Conservation (phyloP, 2,329 filamentous ascomycete genomes). For the Claviceps sorghi region DNA sequence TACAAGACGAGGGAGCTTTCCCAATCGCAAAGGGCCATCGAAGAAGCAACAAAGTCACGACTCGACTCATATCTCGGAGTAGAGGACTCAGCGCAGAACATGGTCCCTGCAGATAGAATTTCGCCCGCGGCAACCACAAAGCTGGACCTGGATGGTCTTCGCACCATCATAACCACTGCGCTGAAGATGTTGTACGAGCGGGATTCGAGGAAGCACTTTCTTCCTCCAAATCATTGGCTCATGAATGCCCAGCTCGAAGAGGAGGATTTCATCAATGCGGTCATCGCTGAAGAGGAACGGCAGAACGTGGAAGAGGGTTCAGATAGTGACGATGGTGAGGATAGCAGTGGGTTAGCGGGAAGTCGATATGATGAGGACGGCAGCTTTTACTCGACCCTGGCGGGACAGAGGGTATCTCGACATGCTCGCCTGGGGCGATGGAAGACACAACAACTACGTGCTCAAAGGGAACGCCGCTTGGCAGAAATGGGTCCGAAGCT, state of each 20-base stretch:
- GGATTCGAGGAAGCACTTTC: constrained; percentile 75
- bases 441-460: constrained; percentile 49
- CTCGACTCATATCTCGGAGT: constrained; percentile 17
- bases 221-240: constrained; percentile 78
- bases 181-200: constrained; percentile 83
- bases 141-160: constrained; percentile 62
- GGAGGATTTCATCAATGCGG: constrained; percentile 70
- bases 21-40: constrained; percentile 12
- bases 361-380: constrained; percentile 16
- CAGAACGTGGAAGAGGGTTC: constrained; percentile 42
- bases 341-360: constrained; percentile 19
- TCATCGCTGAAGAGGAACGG: constrained; percentile 76
- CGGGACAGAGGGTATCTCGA: constrained; percentile 46
- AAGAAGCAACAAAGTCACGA: constrained; percentile 12
- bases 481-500: constrained; percentile 72
- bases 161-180: constrained; percentile 63
- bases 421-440: constrained; percentile 50
- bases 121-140: constrained; percentile 10
- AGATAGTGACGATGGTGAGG: constrained; percentile 13
- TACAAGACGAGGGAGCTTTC: constrained; percentile 59
- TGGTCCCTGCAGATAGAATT: not conserved
- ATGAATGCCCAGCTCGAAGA: constrained; percentile 85
- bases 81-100: not conserved
- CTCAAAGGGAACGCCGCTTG: constrained; percentile 54
- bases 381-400: constrained; percentile 20